These are phyloP conservation scores for Penicillium fimorum DNA, from an alignment of 495 filamentous ascomycete species.

Conservation along the genomic window DNA sequence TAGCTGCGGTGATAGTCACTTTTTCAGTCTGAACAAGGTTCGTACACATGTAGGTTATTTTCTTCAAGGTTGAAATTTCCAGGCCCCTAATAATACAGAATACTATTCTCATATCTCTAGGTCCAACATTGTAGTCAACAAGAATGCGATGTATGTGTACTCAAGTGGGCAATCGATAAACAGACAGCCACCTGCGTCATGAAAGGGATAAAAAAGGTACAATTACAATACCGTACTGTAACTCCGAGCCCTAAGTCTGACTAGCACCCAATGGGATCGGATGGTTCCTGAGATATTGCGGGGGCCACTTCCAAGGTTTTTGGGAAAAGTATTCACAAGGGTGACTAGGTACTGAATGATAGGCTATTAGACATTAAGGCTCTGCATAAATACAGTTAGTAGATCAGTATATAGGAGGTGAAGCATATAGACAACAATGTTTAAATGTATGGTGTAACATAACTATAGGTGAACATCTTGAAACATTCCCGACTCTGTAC, in stretches of 20 bases:
- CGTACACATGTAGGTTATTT: not conserved
- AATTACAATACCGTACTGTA: conserved; percentile 7
- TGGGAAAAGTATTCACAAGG: not conserved
- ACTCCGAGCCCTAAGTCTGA: conserved; percentile 3
- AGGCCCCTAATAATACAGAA: not conserved
- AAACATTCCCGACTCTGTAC: conserved; percentile 5
- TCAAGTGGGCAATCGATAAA: conserved; percentile 2
- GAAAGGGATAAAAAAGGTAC: not conserved
- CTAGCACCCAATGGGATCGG: conserved; percentile 1
- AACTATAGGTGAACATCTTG: not conserved
- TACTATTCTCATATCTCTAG: not conserved
- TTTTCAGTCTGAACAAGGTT: not conserved
- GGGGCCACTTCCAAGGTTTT: not conserved
- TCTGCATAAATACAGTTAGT: not conserved
- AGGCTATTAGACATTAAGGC: not conserved
- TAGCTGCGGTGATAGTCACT: conserved; percentile 1
- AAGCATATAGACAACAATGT: not conserved
- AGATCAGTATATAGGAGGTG: not conserved
- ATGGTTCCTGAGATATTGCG: not conserved
- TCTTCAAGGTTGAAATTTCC: not conserved
- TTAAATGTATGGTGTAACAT: no score
- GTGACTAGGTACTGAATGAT: not conserved
- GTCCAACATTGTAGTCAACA: not conserved
- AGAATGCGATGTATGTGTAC: conserved; percentile 16
- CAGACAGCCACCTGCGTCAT: conserved; percentile 28